Base-by-base conservation (phyloP, 257 asterid genomes). In the Vinca minor region DNA sequence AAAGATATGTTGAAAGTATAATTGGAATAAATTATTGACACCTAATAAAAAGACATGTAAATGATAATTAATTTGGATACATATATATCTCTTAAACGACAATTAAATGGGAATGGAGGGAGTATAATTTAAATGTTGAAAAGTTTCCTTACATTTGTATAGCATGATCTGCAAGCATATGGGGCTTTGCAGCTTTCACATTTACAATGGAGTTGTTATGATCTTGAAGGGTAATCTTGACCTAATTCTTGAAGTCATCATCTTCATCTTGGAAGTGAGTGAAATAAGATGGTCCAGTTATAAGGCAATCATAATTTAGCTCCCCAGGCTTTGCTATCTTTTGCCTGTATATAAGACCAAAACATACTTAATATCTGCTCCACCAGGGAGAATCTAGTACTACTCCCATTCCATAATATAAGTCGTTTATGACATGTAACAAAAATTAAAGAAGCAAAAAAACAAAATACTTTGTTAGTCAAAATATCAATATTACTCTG, bases 271-370 rank as follows among this genome's bases (percentile, higher is more conserved):
- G 67, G 35, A 87, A 85, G 78, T 85, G 95, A 41, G 93, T 87
- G 41, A 87, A 87, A 77, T 85, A 87, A 4, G 93, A 81, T 25
- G 95, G 87, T 61, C 95, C 93, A 7, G 90, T 87, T 38, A 71
- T 81, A 71, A 52, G 69, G 63, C 88, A 79, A 54, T 85, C 84
- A 31, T 85, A 87, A 63, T 85, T 83, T 23, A 87, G 81, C 64
- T 87, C 94, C 15, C 94, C 95, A 4, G 90, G 95, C 74, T 73
- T 83, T 10, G 91, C 93, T 50, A 56, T 38, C 47, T 79, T 87
- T 76, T 87, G 95, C 95, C 95, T 85, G 36, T 62, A 72, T 35
- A 72, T 35, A 59, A 21, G 41, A 63, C 15, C 26, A 53, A n/a
- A n/a, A 23, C 48, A 42, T 13, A 20, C n/a, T n/a, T n/a, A n/a